Conservation (phyloP, 2,329 filamentous ascomycete species). For the Cephalotrichum gorgonifer region DNA sequence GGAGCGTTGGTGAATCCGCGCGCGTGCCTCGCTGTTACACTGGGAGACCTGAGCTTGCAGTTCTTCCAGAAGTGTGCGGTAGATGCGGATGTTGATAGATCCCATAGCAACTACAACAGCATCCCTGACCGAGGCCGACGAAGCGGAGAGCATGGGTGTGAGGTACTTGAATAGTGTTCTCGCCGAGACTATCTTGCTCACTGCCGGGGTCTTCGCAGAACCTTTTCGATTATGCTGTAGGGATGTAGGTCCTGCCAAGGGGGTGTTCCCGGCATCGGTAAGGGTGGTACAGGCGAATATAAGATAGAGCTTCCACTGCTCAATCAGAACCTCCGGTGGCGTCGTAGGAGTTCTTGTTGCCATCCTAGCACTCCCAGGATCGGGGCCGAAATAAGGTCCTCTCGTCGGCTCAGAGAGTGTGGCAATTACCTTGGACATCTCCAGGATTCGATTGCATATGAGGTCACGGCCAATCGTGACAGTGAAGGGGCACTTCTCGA, state of each 20-base stretch:
- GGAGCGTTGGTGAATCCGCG: conserved; percentile 75
- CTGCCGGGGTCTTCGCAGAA: conserved; percentile 58
- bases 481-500: conserved; percentile 82
- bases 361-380: conserved; percentile 42
- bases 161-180: conserved; percentile 83
- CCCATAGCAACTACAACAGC: conserved; percentile 87
- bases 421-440: conserved; percentile 83
- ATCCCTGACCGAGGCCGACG: conserved; percentile 71
- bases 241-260: conserved; percentile 33
- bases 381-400: conserved; percentile 52
- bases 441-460: conserved; percentile 81
- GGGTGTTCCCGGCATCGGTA: conserved; percentile 60
- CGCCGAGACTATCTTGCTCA: conserved; percentile 77
- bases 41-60: conserved; percentile 76
- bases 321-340: conserved; percentile 78
- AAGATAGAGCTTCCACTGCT: conserved; percentile 96
- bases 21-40: conserved; percentile 82
- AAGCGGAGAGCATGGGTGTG: conserved; percentile 74
- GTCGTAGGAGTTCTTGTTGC: conserved; percentile 51
- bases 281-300: conserved; percentile 96
- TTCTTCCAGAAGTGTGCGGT: conserved; percentile 80
- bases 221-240: conserved; percentile 71
- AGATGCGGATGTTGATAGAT: conserved; percentile 90
- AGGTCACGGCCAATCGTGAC: conserved; percentile 85
- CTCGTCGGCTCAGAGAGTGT: conserved; percentile 64